Evolutionary conservation across 2,329 filamentous ascomycete genomes (phyloP), one percentile per base, ranked within the genome.

Genomic region (Fusarium albosuccineum): DNA sequence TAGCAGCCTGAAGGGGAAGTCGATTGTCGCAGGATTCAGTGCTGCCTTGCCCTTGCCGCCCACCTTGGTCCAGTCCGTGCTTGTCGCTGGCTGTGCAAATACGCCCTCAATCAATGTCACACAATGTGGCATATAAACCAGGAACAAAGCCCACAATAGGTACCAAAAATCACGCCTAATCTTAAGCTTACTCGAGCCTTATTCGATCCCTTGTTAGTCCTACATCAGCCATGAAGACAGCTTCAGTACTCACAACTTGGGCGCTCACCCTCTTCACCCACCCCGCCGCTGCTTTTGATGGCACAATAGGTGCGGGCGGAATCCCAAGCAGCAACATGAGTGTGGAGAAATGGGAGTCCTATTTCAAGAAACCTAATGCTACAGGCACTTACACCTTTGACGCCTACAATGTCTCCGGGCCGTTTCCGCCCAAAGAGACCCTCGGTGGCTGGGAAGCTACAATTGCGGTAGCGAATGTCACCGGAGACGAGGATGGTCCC

Each of bases 381-480:
- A 64, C 52, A 5, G 60, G 53, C 6, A 53, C 36, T 27, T 64
- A 54, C 26, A 30, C 9, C 13, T 64, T 64, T 33, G n/a, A 53
- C 9, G 61, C 40, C 29, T 64, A 64, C 26, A 33, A 64, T 26
- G 46, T 49, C n/a, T 64, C 54, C 5, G 61, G 49, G 11, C 17
- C 13, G 4, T 64, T 48, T 37, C 60, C 60, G 11, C 60, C 61
- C 5, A 60, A 54, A 9, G 36, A 64, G 22, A 53, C 41, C 11
- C 36, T 64, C 22, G 33, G 33, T 34, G 54, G 46, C 17, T 60
- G 60, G 54, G 36, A 33, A 14, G 54, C 61, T 16, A 60, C 60
- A 9, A 64, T 64, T 33, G 53, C 36, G 10, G 61, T 64, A 34
- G 60, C 60, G n/a, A 64, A 64, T 11, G 49, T 64, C 14, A 54